Evolutionary conservation across 495 filamentous ascomycete genomes (phyloP).

Genomic region (Lasiosphaeria hispida): DNA sequence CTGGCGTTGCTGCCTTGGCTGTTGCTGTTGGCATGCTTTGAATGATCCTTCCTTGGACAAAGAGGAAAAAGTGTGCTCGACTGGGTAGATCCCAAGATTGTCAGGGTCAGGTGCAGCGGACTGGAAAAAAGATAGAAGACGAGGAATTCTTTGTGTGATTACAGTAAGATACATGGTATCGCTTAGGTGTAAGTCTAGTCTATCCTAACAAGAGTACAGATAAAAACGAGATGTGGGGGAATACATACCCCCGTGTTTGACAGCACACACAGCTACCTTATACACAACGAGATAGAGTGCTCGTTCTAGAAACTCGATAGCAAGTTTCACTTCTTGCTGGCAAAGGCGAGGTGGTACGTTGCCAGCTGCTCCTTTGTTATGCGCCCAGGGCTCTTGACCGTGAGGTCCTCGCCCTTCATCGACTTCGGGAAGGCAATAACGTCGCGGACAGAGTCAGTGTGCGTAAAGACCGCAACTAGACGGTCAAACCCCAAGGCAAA

Average conservation of each 20-base stretch:
- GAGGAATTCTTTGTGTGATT: not conserved
- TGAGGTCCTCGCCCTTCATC: slow-evolving; percentile 77
- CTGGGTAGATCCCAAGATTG: not conserved
- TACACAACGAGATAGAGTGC: not conserved
- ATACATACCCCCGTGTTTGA: too few relatives aligned
- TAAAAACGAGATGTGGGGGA: not conserved
- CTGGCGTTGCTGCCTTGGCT: slow-evolving; percentile 6
- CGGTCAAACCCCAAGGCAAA: slow-evolving; percentile 92
- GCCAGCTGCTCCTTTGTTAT: slow-evolving; percentile 62
- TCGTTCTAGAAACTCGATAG: not conserved
- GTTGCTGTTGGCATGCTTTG: slow-evolving; percentile 13
- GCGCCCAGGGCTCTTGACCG: slow-evolving; percentile 70
- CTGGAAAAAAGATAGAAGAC: not conserved
- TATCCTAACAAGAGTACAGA: not conserved
- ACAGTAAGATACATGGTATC: slow-evolving; percentile 15
- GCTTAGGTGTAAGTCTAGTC: not conserved
- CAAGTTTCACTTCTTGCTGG: slow-evolving; percentile 4
- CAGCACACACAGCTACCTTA: too few relatives aligned
- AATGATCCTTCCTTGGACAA: not conserved
- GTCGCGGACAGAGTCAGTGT: slow-evolving; percentile 74
- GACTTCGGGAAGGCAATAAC: slow-evolving; percentile 97
- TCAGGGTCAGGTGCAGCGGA: not conserved
- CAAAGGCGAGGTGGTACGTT: slow-evolving; percentile 62
- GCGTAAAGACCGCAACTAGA: slow-evolving; percentile 75
- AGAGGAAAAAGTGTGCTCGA: not conserved